Evolutionary conservation across 495 filamentous ascomycete species (phyloP).

Genomic region (Copromyces sp.): DNA sequence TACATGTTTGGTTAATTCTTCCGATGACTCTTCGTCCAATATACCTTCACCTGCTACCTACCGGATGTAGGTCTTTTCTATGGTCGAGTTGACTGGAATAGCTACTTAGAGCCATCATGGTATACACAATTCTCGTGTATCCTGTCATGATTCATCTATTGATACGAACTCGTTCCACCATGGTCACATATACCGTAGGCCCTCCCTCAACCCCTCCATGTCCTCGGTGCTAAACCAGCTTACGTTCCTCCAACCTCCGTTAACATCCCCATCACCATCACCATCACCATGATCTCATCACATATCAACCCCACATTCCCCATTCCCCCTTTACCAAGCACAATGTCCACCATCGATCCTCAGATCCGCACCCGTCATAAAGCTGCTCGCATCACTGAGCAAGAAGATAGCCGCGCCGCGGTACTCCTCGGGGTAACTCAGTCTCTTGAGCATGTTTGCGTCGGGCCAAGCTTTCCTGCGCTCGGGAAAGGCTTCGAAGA

Average conservation of each 20-base stretch:
- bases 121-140: background rate
- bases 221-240: background rate
- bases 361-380: constrained; percentile 76
- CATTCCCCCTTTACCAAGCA: constrained; percentile 49
- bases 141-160: background rate
- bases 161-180: background rate
- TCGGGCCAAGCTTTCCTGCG: constrained; percentile 67
- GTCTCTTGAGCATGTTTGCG: constrained; percentile 78
- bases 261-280: background rate
- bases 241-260: background rate
- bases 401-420: constrained; percentile 73
- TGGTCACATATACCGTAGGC: background rate
- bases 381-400: constrained; percentile 75
- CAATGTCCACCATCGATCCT: constrained; percentile 75
- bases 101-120: background rate
- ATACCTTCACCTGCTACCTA: too few relatives aligned
- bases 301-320: background rate
- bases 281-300: background rate
- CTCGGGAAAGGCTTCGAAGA: constrained; percentile 70
- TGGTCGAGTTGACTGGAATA: background rate
- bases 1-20: background rate
- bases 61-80: too few relatives aligned
- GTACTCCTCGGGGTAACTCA: constrained; percentile 76
- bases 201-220: constrained; percentile 3
- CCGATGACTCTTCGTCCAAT: too few relatives aligned